These are phyloP conservation scores for Chenopodium album DNA, from an alignment of 148 eudicot genomes.

Conservation along the genomic window DNA sequence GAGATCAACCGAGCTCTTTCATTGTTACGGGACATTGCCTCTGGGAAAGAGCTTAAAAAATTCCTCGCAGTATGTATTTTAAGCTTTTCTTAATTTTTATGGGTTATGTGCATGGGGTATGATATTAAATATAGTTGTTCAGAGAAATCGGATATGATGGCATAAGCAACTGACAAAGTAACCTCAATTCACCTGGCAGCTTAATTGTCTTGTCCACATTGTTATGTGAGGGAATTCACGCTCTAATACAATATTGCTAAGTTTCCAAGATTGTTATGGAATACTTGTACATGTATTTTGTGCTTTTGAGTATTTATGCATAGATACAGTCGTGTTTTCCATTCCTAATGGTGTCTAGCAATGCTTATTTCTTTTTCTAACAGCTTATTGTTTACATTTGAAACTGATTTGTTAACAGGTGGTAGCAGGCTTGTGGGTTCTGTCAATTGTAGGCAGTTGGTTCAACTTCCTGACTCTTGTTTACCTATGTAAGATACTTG, in stretches of 20 bases:
- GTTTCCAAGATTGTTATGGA: neutral
- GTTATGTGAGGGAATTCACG: neutral
- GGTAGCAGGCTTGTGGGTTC: slow-evolving; percentile 82
- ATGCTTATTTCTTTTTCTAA: neutral
- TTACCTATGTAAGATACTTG: slow-evolving; percentile 63
- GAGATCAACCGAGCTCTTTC: slow-evolving; percentile 72
- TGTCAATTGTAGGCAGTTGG: slow-evolving; percentile 68
- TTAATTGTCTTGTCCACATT: neutral
- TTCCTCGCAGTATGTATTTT: slow-evolving; percentile 69
- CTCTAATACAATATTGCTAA: neutral
- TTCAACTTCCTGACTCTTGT: slow-evolving; percentile 75
- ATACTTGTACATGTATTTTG: neutral
- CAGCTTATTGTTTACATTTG: neutral
- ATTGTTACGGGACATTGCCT: slow-evolving; percentile 67
- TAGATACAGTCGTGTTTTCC: neutral
- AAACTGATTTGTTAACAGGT: slow-evolving; percentile 38
- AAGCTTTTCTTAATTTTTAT: neutral
- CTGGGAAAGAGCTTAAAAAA: slow-evolving; percentile 84
- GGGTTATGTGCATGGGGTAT: neutral
- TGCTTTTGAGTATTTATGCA: neutral
- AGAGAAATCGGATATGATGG: neutral
- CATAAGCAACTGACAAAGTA: neutral
- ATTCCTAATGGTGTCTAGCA: neutral
- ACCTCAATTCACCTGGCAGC: slow-evolving; percentile 1
- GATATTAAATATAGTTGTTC: neutral